phyloP scores from a whole-genome alignment of 306 rosid genomes.

The Dryas drummondii region DNA sequence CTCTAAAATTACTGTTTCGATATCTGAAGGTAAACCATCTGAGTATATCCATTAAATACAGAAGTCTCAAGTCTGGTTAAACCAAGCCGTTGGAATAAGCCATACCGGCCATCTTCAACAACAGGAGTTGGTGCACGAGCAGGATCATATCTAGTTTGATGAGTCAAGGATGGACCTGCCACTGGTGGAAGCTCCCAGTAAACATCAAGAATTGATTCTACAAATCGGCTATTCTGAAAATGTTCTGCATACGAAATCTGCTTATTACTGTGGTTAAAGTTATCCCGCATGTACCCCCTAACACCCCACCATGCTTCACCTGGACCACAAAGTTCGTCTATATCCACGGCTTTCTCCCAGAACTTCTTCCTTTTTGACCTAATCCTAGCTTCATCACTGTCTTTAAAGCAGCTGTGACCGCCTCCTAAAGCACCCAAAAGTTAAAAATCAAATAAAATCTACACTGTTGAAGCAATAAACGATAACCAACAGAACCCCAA shows the following conservation, averaged over 20 bases:
- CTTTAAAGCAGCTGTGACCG: slow-evolving; percentile 96
- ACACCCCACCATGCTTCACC: slow-evolving; percentile 99
- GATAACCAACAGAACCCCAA: neutral
- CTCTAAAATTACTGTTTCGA: slow-evolving; percentile 53
- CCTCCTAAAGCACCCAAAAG: slow-evolving; percentile 62
- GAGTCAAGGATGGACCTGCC: slow-evolving; percentile 98
- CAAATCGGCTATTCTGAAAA: slow-evolving; percentile 76
- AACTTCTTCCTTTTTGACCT: slow-evolving; percentile 71
- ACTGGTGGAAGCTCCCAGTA: slow-evolving; percentile 99
- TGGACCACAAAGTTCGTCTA: slow-evolving; percentile 90
- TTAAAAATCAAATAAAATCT: neutral
- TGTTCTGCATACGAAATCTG: slow-evolving; percentile 65
- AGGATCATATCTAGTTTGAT: slow-evolving; percentile 94
- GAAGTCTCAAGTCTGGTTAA: slow-evolving; percentile 61
- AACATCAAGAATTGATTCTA: slow-evolving; percentile 90
- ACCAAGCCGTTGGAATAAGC: slow-evolving; percentile 83
- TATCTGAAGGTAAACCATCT: slow-evolving; percentile 93
- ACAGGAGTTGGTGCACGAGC: slow-evolving; percentile 82
- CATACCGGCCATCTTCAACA: slow-evolving; percentile 87
- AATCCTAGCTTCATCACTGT: slow-evolving; percentile 94
- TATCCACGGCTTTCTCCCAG: slow-evolving; percentile 91
- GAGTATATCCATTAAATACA: slow-evolving; percentile 98
- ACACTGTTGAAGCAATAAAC: neutral
- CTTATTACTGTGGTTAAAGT: slow-evolving; percentile 79
- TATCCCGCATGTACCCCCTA: slow-evolving; percentile 80